Base-by-base conservation (phyloP, 257 asterid genomes). In the Penstemon eatonii region DNA sequence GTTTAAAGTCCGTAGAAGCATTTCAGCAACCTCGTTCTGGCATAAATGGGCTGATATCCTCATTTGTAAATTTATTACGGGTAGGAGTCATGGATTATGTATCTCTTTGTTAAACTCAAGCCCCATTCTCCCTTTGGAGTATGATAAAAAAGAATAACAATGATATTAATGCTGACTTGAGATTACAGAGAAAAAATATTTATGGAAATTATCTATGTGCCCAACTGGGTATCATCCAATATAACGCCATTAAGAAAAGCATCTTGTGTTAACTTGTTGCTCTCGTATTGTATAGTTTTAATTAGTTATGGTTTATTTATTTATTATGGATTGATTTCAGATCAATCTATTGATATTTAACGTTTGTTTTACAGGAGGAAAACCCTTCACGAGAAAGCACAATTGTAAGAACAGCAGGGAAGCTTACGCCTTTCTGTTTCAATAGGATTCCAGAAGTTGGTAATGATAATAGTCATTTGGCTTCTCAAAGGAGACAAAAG, bases 351-450 rank as follows among this genome's bases (percentile, higher is more conserved):
- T 59, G 13, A n/a, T 37, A 46, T 40, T 62, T 51, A 13, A 39
- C 37, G 4, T 76, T 47, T 49, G 9, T 74, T 55, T 57, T 59
- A 69, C 88, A 93, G 99, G 91, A 85, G 69, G 99, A 93, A 67
- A 93, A 93, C 79, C 95, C 89, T 44, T 88, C 99, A 8, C 89
- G 99, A 44, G 97, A 88, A 76, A 86, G 96, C 85, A 93, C 97
- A 58, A 93, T 93, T 70, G 82, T 89, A 67, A 83, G 98, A 74
- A 91, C 98, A 33, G 98, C 89, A 4, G 98, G 95, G 81, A 91
- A 91, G 87, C 95, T 91, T 51, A 87, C 89, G 4, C 98, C 98
- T 49, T 91, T 91, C 80, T 82, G 81, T 65, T 91, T 91, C 84
- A 91, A 89, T 44, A 77, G 71, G 53, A 83, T 86, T 73, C 91